phyloP scores from a whole-genome alignment of 2,329 filamentous ascomycete species.

The Sclerotinia sclerotiorum region DNA sequence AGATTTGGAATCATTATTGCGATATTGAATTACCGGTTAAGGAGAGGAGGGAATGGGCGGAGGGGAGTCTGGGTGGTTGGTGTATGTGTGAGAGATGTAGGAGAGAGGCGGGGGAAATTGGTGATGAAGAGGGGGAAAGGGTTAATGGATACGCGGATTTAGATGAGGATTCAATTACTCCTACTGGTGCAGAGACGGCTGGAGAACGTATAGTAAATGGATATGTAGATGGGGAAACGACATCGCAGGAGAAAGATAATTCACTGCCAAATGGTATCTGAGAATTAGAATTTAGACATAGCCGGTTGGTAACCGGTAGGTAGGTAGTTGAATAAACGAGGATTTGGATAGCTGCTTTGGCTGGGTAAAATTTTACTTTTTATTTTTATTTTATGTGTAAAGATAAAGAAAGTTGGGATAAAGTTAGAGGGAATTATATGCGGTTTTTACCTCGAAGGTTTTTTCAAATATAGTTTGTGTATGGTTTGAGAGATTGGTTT shows the following conservation, averaged over 20 bases:
- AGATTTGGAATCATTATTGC: conserved; percentile 93
- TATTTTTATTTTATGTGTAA: too few species aligned
- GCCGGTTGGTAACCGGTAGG: too few species aligned
- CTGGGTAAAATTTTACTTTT: too few species aligned
- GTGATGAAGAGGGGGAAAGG: neutral
- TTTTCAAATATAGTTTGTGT: too few species aligned
- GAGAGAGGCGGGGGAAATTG: conserved; percentile 57
- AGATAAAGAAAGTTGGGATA: too few species aligned
- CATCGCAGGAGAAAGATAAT: neutral
- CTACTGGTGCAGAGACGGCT: neutral
- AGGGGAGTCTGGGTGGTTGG: conserved; percentile 80
- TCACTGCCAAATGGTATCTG: neutral
- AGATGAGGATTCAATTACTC: neutral
- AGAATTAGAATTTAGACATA: neutral
- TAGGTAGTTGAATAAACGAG: neutral
- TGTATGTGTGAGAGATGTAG: conserved; percentile 85
- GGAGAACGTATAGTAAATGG: neutral
- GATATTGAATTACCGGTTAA: conserved; percentile 77
- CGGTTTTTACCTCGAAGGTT: too few species aligned
- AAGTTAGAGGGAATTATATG: too few species aligned
- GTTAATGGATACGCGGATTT: neutral
- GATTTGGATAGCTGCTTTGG: too few species aligned
- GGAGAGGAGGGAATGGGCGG: conserved; percentile 84
- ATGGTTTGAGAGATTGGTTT: too few species aligned
- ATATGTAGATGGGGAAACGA: neutral